Conservation (phyloP, 116 monocot genomes). For the Trichopus zeylanicus region DNA sequence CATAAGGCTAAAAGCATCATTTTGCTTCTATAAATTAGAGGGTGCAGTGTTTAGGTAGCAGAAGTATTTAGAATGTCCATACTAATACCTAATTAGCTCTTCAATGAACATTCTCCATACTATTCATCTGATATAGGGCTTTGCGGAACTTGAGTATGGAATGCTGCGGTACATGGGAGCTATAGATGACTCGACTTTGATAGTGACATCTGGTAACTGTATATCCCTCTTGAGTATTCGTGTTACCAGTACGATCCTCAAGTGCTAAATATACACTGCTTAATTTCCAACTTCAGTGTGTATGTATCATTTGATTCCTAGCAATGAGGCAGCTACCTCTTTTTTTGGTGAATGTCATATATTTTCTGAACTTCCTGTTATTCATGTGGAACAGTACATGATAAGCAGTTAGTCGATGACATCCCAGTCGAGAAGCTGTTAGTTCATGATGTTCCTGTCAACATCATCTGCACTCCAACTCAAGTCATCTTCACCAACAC, state of each 20-base stretch:
- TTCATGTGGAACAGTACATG: slow-evolving; percentile 46
- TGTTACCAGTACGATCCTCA: not conserved
- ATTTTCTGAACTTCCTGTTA: too few species aligned
- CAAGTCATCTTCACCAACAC: slow-evolving; percentile 85
- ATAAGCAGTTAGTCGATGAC: slow-evolving; percentile 83
- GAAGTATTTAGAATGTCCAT: too few species aligned
- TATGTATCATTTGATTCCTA: too few species aligned
- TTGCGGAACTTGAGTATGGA: slow-evolving; percentile 96
- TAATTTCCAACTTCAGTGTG: too few species aligned
- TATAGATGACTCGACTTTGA: slow-evolving; percentile 59
- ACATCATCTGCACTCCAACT: slow-evolving; percentile 91
- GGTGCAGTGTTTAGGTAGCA: too few species aligned
- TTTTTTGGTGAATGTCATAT: too few species aligned
- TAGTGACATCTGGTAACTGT: slow-evolving; percentile 64
- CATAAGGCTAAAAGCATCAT: too few species aligned
- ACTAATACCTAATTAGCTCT: too few species aligned
- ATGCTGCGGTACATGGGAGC: slow-evolving; percentile 87
- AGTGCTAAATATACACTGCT: not conserved
- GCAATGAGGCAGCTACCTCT: too few species aligned
- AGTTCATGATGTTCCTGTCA: slow-evolving; percentile 87
- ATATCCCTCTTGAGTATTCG: not conserved
- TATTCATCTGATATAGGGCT: slow-evolving; percentile 38
- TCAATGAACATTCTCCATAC: too few species aligned
- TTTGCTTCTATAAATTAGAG: too few species aligned
- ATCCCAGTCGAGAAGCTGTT: slow-evolving; percentile 80